These are phyloP conservation scores for Diaporthe ampelina DNA, from an alignment of 2,329 filamentous ascomycete species.

Conservation along the genomic window DNA sequence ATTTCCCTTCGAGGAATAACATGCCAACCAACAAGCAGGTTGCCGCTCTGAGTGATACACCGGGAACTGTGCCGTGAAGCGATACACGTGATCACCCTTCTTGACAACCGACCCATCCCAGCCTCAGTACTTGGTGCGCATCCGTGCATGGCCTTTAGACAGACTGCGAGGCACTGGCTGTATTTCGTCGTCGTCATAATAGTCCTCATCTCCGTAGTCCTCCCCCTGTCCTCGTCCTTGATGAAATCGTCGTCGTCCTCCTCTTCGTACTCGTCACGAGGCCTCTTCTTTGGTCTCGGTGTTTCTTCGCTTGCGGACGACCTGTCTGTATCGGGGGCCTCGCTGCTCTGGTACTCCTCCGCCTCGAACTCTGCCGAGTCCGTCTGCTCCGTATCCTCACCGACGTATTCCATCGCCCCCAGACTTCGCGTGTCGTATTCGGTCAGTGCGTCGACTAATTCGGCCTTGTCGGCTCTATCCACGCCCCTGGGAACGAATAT, in stretches of 20 bases:
- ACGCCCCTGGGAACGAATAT: background rate
- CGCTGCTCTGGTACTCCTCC: conserved; percentile 12
- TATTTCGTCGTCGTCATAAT: background rate
- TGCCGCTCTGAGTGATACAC: background rate
- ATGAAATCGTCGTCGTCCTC: background rate
- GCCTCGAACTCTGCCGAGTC: background rate
- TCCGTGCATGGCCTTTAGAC: background rate
- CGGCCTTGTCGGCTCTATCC: background rate
- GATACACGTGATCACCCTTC: background rate
- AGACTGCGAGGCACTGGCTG: background rate
- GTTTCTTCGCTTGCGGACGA: background rate
- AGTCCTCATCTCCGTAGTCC: background rate
- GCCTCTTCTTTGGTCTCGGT: background rate
- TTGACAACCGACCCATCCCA: background rate
- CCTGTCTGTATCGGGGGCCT: background rate
- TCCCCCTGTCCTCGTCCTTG: background rate
- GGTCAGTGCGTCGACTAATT: background rate
- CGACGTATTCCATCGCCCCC: background rate
- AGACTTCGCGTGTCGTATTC: background rate
- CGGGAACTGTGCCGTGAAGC: too few species aligned
- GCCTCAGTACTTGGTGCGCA: background rate
- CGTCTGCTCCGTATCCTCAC: background rate
- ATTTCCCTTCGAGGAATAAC: background rate
- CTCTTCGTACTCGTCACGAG: background rate
- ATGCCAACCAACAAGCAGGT: too few species aligned